phyloP scores from a whole-genome alignment of 1,284 basidiomycete species.

The Peniophora sp. region DNA sequence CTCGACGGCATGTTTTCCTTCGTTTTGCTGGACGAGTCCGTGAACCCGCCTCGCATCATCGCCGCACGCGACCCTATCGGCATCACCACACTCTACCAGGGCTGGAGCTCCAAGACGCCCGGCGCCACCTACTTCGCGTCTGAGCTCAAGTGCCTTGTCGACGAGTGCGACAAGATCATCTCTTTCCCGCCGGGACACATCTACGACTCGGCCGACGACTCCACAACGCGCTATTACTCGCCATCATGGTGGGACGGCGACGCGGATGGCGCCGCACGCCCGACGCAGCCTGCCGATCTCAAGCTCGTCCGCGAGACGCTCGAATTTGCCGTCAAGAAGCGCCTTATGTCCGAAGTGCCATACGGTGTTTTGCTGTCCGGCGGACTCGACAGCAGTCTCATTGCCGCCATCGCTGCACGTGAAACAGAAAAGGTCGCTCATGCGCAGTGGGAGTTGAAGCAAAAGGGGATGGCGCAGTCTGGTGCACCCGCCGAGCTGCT shows the following conservation, averaged over 20 bases:
- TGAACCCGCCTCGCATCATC: slow-evolving; percentile 83
- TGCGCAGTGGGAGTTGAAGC: slow-evolving; percentile 68
- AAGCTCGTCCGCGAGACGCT: slow-evolving; percentile 73
- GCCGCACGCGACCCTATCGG: slow-evolving; percentile 97
- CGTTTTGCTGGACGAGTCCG: slow-evolving; percentile 89
- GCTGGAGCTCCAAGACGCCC: slow-evolving; percentile 81
- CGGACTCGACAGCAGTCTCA: slow-evolving; percentile 93
- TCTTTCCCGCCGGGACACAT: slow-evolving; percentile 97
- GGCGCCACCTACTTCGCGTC: slow-evolving; percentile 90
- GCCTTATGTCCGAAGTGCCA: slow-evolving; percentile 98
- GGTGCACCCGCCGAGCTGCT: slow-evolving; percentile 32
- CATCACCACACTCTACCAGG: slow-evolving; percentile 97
- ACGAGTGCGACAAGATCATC: slow-evolving; percentile 93
- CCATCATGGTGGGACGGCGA: slow-evolving; percentile 86
- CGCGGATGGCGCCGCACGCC: slow-evolving; percentile 48
- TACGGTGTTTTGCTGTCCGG: slow-evolving; percentile 96
- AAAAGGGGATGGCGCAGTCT: slow-evolving; percentile 46
- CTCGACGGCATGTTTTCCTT: slow-evolving; percentile 99
- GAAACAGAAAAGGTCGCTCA: slow-evolving; percentile 91
- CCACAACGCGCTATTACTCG: slow-evolving; percentile 76
- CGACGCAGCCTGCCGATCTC: slow-evolving; percentile 64
- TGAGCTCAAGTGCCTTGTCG: slow-evolving; percentile 89
- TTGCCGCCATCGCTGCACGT: slow-evolving; percentile 93
- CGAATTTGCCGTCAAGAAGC: slow-evolving; percentile 90
- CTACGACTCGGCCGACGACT: slow-evolving; percentile 76